Base-by-base conservation (phyloP, 2,329 filamentous ascomycete species). In the Huntiella abstrusa region DNA sequence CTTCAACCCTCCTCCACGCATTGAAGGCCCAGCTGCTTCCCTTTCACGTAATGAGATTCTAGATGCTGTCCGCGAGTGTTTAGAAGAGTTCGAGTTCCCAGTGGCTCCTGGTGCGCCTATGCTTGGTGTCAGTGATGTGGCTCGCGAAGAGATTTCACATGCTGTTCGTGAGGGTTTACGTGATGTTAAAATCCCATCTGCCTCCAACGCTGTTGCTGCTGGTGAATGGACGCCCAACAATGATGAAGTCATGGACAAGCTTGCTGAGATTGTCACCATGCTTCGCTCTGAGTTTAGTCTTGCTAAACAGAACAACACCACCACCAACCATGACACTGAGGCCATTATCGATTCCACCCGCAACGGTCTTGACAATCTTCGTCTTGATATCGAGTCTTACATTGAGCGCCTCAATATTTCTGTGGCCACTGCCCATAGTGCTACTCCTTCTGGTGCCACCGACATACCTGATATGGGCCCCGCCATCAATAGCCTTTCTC, bases 321-420 rank as follows among this genome's bases (percentile, higher is more conserved):
- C 81, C 51, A 83, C 77, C 54, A 83, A 81, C 36, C 73, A 77
- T 49, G 84, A 91, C 57, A 88, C 85, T 0, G 86, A 94, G 59
- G 84, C 94, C 58, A 77, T 93, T 10, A 67, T 95, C 4, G 83
- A 91, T 58, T 83, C 85, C 1, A 79, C 92, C 38, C 88, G 85
- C 54, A 84, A 93, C 57, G 86, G 86, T 0, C 70, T 94, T 11
- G 85, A 93, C 53, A 79, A 75, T 53, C 71, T 96, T 5, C 77
- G 85, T 8, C 64, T 67, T 10, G 82, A 93, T 49, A 83, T 96
- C 46, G 84, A 94, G 54, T 68, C 67, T 38, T 93, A 92, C 53
- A 77, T 91, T 49, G 78, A 87, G 54, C 77, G 76, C 41, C 74
- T 77, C 5, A 69, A 75, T 12, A 81, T 44, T 36, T 45, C 47